Evolutionary conservation across 108 stramenopile species (phyloP).

Genomic region (Fragilariopsis cylindrus): DNA sequence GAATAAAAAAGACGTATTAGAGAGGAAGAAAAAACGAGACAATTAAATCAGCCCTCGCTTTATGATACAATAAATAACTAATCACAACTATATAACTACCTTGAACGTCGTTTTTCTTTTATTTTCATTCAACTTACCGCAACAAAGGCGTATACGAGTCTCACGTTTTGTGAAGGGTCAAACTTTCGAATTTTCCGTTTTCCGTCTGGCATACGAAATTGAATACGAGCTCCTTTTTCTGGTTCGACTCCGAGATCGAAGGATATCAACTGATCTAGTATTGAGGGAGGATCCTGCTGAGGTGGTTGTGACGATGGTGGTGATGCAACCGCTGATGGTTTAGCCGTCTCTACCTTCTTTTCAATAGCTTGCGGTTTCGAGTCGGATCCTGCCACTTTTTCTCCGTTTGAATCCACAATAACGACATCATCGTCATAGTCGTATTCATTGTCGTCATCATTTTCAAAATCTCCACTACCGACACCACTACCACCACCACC

Average conservation of each 20-base stretch:
- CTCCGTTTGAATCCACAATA: constrained; percentile 14
- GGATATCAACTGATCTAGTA: constrained; percentile 48
- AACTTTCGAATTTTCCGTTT: constrained; percentile 77
- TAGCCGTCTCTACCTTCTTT: constrained; percentile 5
- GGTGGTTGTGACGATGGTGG: not conserved
- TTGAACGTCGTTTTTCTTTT: not conserved
- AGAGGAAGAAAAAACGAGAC: not conserved
- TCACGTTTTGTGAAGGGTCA: constrained; percentile 46
- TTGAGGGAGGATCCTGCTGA: constrained; percentile 22
- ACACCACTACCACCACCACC: constrained; percentile 6
- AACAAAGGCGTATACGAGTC: constrained; percentile 73
- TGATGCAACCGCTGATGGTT: constrained; percentile 3
- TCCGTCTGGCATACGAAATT: constrained; percentile 84
- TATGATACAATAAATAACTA: not conserved
- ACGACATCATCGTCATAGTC: constrained; percentile 43
- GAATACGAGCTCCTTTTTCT: constrained; percentile 62
- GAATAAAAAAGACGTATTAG: constrained; percentile 13
- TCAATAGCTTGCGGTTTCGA: constrained; percentile 40
- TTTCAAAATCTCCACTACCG: constrained; percentile 22
- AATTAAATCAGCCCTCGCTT: not conserved
- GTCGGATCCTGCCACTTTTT: constrained; percentile 22
- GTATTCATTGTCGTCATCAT: constrained; percentile 33
- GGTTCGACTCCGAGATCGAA: constrained; percentile 66
- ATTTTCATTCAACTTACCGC: constrained; percentile 46
- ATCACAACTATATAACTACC: not conserved